Conservation (phyloP, 495 filamentous ascomycete genomes). For the Friedmanniomyces simplex region DNA sequence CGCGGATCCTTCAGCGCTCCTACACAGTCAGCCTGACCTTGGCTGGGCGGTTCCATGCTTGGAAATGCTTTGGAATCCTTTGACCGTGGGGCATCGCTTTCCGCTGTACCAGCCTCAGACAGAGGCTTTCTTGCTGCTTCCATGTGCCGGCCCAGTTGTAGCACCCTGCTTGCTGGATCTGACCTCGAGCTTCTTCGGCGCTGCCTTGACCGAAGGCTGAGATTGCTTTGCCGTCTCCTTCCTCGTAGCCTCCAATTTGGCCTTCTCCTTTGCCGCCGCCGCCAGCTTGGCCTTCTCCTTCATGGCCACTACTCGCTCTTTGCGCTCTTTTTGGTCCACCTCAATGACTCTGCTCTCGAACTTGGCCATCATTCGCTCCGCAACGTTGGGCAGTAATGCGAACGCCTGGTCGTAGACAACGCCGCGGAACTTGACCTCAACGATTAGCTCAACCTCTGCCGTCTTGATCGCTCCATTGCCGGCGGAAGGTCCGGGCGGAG, state of each 20-base stretch:
- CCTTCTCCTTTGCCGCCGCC: background rate
- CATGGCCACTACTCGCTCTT: background rate
- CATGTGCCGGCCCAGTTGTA: background rate
- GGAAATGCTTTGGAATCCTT: too few relatives aligned
- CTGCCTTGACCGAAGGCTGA: background rate
- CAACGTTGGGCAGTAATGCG: background rate
- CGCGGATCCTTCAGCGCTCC: too few relatives aligned
- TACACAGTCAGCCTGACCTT: too few relatives aligned
- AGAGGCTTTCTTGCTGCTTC: background rate
- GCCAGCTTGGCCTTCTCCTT: slow-evolving; percentile 5
- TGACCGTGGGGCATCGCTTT: background rate
- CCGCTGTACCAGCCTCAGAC: background rate
- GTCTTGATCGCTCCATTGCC: background rate
- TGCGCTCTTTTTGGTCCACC: background rate
- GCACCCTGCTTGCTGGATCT: background rate
- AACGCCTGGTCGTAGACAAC: background rate
- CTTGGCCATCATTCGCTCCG: background rate
- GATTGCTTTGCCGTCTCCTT: background rate
- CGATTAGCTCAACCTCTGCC: background rate
- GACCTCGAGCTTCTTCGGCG: slow-evolving; percentile 1
- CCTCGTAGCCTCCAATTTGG: background rate
- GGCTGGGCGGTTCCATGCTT: too few relatives aligned
- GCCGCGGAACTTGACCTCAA: slow-evolving; percentile 1
- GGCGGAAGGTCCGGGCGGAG: background rate
- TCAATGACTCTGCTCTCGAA: background rate